phyloP scores from a whole-genome alignment of 106 monocot species.

The Dendrobium nobile region DNA sequence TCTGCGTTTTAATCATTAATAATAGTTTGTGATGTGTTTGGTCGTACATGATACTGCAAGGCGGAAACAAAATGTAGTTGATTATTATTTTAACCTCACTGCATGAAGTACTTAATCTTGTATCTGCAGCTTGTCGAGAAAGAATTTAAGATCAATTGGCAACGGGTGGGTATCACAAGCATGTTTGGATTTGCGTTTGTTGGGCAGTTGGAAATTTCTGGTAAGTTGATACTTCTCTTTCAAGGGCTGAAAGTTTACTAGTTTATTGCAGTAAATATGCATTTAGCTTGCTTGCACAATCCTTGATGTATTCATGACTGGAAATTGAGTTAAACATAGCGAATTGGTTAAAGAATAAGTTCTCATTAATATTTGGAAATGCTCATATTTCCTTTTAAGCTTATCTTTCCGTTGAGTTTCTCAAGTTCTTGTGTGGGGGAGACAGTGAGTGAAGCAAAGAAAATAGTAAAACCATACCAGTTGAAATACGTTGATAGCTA shows the following conservation, averaged over 20 bases:
- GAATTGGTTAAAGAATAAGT: too few relatives aligned
- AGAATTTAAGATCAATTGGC: constrained; percentile 86
- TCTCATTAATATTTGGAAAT: too few relatives aligned
- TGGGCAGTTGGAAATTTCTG: constrained; percentile 90
- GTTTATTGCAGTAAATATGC: background rate
- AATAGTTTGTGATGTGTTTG: too few relatives aligned
- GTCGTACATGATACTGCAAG: too few relatives aligned
- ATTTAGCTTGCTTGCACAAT: background rate
- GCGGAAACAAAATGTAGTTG: too few relatives aligned
- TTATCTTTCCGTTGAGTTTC: too few relatives aligned
- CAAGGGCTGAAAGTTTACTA: background rate
- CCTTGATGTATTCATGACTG: background rate
- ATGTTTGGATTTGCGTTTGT: constrained; percentile 97
- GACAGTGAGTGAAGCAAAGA: too few relatives aligned
- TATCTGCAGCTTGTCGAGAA: constrained; percentile 26
- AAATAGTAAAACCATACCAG: too few relatives aligned
- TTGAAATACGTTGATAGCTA: too few relatives aligned
- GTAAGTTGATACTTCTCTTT: constrained; percentile 25
- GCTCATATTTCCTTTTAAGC: too few relatives aligned
- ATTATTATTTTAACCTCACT: background rate
- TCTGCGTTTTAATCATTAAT: too few relatives aligned
- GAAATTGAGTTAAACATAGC: background rate
- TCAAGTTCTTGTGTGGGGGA: too few relatives aligned
- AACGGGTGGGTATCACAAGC: constrained; percentile 83
- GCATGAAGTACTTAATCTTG: background rate